Evolutionary conservation across 805 yeast species (phyloP).

Genomic region (Lachancea sp.): DNA sequence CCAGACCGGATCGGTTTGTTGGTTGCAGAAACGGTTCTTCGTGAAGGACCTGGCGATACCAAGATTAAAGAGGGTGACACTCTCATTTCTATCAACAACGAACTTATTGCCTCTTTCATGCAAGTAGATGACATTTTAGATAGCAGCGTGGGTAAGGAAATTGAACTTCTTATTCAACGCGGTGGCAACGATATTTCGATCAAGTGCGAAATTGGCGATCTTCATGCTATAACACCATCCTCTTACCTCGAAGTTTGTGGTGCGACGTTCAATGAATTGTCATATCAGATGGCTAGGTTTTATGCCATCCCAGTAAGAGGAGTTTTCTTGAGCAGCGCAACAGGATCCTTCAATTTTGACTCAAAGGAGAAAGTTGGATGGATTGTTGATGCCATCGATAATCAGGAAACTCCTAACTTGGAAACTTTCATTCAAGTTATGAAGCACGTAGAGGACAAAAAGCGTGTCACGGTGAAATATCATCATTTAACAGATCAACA

Average conservation of each 20-base stretch:
- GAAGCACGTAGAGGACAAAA: slow-evolving; percentile 68
- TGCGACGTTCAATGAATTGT: slow-evolving; percentile 76
- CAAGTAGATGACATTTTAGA: slow-evolving; percentile 82
- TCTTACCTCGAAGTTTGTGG: slow-evolving; percentile 79
- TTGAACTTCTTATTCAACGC: slow-evolving; percentile 60
- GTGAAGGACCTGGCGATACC: slow-evolving; percentile 78
- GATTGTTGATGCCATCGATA: slow-evolving; percentile 74
- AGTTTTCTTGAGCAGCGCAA: slow-evolving; percentile 69
- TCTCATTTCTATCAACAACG: slow-evolving; percentile 64
- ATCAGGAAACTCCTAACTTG: slow-evolving; percentile 63
- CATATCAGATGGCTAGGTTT: slow-evolving; percentile 83
- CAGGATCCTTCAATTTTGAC: slow-evolving; percentile 66
- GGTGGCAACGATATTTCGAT: slow-evolving; percentile 57
- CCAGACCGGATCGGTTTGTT: slow-evolving; percentile 75
- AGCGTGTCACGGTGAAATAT: slow-evolving; percentile 56
- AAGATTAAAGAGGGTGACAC: slow-evolving; percentile 80
- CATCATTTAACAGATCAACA: slow-evolving; percentile 79
- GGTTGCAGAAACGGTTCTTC: slow-evolving; percentile 75
- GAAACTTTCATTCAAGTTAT: slow-evolving; percentile 74
- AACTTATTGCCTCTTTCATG: slow-evolving; percentile 59
- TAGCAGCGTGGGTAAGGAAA: slow-evolving; percentile 51
- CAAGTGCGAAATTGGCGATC: slow-evolving; percentile 56
- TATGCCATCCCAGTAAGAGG: slow-evolving; percentile 82
- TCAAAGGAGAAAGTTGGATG: slow-evolving; percentile 63
- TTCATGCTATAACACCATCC: slow-evolving; percentile 78